Conservation (phyloP, 176 grass and related monocot species). For the Echinochloa phyllopogon region DNA sequence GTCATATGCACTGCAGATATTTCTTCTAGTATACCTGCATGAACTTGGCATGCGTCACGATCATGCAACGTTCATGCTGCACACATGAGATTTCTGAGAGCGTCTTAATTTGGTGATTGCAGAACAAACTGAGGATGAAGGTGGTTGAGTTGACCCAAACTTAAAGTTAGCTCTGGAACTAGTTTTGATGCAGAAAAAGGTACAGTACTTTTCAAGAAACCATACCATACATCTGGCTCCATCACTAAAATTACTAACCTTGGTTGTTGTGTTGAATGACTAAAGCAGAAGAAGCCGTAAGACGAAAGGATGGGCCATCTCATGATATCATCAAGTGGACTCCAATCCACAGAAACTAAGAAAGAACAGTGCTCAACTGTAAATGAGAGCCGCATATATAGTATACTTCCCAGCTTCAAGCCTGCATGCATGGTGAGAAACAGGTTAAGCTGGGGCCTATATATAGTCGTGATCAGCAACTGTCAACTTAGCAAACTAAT, state of each 20-base stretch:
- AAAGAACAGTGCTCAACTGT: neutral
- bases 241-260: neutral
- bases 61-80: neutral
- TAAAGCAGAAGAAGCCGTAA: neutral
- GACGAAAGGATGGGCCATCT: neutral
- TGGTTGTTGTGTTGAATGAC: too few relatives aligned
- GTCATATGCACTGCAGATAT: slow-evolving; percentile 12
- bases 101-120: neutral
- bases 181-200: neutral
- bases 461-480: too few relatives aligned
- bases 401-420: too few relatives aligned
- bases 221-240: neutral
- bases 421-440: too few relatives aligned
- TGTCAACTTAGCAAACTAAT: too few relatives aligned
- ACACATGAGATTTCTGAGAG: slow-evolving; percentile 7
- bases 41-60: neutral
- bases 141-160: neutral
- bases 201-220: neutral
- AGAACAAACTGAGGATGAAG: slow-evolving; percentile 40
- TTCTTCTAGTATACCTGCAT: neutral
- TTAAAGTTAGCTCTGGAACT: neutral
- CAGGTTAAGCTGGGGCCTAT: too few relatives aligned
- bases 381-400: neutral
- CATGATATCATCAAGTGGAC: neutral
- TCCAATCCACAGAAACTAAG: neutral